These are phyloP conservation scores for Penicillium chermesinum DNA, from an alignment of 495 filamentous ascomycete species.

Conservation along the genomic window DNA sequence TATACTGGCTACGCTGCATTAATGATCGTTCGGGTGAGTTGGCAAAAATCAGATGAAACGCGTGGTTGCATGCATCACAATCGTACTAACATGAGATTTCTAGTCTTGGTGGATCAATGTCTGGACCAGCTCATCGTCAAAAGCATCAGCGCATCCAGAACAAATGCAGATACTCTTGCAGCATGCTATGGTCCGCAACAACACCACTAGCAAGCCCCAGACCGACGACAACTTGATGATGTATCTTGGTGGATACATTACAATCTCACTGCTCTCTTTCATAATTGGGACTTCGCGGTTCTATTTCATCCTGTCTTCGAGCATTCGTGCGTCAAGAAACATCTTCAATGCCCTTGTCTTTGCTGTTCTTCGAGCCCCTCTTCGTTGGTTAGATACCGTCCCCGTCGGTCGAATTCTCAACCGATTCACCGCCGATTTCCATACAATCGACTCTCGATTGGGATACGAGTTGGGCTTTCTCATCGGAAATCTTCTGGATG, in stretches of 20 bases:
- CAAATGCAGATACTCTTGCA: constrained; percentile 14
- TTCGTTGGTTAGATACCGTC: constrained; percentile 77
- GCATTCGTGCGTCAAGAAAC: constrained; percentile 54
- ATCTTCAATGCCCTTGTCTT: constrained; percentile 62
- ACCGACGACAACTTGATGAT: constrained; percentile 37
- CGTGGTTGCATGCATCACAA: no score
- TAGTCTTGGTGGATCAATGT: constrained; percentile 66
- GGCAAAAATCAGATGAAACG: neutral
- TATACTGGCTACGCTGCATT: constrained; percentile 22
- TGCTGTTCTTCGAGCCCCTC: constrained; percentile 62
- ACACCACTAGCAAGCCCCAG: neutral
- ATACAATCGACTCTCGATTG: constrained; percentile 59
- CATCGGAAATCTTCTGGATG: constrained; percentile 7
- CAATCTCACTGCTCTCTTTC: constrained; percentile 51
- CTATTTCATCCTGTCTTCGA: constrained; percentile 48
- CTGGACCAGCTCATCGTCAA: constrained; percentile 49
- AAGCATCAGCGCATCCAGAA: constrained; percentile 20
- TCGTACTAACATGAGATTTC: neutral
- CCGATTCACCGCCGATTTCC: constrained; percentile 75
- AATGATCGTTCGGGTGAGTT: constrained; percentile 30
- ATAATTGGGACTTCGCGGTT: constrained; percentile 54
- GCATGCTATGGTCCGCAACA: constrained; percentile 13
- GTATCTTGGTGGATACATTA: constrained; percentile 66
- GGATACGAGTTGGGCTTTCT: constrained; percentile 35
- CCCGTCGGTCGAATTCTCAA: constrained; percentile 75